These are phyloP conservation scores for Penicillium freii DNA, from an alignment of 2,329 filamentous ascomycete species.

Conservation along the genomic window DNA sequence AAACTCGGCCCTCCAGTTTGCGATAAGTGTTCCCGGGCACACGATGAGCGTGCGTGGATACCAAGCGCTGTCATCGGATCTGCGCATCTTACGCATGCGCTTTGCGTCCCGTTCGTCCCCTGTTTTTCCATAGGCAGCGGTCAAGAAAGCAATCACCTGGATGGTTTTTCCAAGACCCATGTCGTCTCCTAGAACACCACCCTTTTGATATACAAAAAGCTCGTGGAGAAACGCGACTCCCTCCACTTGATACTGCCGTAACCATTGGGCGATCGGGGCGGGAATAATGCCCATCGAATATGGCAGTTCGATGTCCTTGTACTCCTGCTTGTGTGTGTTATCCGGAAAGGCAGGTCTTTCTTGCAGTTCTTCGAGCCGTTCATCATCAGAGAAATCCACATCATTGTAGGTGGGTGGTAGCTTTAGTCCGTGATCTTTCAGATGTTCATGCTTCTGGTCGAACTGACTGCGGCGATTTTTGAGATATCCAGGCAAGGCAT, in stretches of 20 bases:
- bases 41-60: conserved; percentile 83
- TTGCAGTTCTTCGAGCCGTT: conserved; percentile 58
- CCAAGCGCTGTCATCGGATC: conserved; percentile 60
- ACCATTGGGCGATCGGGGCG: conserved; percentile 82
- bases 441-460: conserved; percentile 57
- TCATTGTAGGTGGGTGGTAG: conserved; percentile 75
- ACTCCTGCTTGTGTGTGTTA: conserved; percentile 63
- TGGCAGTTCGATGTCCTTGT: conserved; percentile 71
- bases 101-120: conserved; percentile 82
- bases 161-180: conserved; percentile 98
- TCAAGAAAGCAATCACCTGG: conserved; percentile 89
- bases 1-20: conserved; percentile 88
- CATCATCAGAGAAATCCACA: conserved; percentile 72
- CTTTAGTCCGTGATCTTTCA: conserved; percentile 68
- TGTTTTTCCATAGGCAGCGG: conserved; percentile 89
- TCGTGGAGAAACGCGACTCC: conserved; percentile 84
- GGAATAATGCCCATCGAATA: conserved; percentile 80
- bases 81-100: conserved; percentile 80
- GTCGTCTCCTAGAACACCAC: conserved; percentile 88
- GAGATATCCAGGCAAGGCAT: conserved; percentile 70
- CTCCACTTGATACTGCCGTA: conserved; percentile 86
- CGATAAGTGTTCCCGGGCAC: conserved; percentile 82
- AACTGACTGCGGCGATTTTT: conserved; percentile 66
- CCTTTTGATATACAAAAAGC: conserved; percentile 85
- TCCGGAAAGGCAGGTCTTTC: conserved; percentile 69